phyloP scores from a whole-genome alignment of 108 stramenopile species.

The Schizochytrium sp. region DNA sequence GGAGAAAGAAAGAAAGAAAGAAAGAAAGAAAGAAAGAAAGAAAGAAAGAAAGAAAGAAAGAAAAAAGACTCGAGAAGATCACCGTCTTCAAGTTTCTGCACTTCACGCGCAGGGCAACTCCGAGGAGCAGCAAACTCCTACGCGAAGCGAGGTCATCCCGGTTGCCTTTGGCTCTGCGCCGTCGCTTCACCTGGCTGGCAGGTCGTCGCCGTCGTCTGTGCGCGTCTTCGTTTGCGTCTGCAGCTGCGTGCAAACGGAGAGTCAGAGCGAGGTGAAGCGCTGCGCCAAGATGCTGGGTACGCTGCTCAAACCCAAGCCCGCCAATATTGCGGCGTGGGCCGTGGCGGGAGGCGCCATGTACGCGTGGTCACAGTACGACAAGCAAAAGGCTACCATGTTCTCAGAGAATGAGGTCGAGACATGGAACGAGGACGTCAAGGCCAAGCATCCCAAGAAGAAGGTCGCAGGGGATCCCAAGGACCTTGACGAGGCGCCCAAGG shows the following conservation, averaged over 20 bases:
- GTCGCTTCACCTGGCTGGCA: no score
- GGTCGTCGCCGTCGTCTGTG: no score
- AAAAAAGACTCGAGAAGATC: neutral
- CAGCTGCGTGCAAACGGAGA: no score
- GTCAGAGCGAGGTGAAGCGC: no score
- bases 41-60: neutral
- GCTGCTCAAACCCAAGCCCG: neutral
- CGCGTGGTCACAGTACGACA: neutral
- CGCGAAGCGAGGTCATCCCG: no score
- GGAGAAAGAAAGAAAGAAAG: neutral
- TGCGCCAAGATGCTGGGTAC: neutral
- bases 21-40: neutral
- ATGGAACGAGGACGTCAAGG: neutral
- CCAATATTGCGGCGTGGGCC: neutral
- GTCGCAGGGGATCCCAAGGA: no score
- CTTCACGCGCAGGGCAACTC: neutral
- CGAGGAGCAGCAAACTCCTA: no score
- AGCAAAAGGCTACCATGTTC: neutral
- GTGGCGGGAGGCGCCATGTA: neutral
- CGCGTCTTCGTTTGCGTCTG: no score
- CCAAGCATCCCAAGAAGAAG: neutral
- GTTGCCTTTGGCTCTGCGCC: no score
- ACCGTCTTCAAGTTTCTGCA: neutral
- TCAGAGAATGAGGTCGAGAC: neutral
- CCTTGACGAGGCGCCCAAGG: no score